Evolutionary conservation across 2,329 filamentous ascomycete species (phyloP).

Genomic region (Sclerotinia nivalis): DNA sequence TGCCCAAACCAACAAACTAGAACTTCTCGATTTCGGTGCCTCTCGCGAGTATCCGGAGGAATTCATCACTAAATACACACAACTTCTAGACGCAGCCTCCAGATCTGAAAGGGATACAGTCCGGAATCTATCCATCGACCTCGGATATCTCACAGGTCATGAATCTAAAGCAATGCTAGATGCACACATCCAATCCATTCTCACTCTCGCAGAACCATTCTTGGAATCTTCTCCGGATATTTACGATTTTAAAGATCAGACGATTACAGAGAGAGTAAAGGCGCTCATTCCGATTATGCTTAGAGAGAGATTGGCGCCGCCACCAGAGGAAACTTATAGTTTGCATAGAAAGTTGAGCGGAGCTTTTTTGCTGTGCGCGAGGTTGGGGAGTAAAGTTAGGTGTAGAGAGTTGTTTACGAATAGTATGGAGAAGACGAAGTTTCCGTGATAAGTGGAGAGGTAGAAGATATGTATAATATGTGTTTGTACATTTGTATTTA

Average conservation of each 20-base stretch:
- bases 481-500: neutral
- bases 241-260: conserved; percentile 93
- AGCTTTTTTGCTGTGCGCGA: conserved; percentile 88
- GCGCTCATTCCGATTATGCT: conserved; percentile 91
- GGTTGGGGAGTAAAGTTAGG: conserved; percentile 76
- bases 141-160: conserved; percentile 90
- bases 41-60: conserved; percentile 78
- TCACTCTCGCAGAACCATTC: conserved; percentile 93
- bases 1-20: conserved; percentile 66
- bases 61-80: conserved; percentile 80
- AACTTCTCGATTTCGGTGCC: conserved; percentile 94
- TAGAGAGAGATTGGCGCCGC: conserved; percentile 80
- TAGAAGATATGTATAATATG: neutral
- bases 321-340: conserved; percentile 96
- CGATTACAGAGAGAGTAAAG: conserved; percentile 91
- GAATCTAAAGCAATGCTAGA: conserved; percentile 86
- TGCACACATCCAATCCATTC: conserved; percentile 83
- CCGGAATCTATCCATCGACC: conserved; percentile 66
- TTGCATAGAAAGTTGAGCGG: conserved; percentile 93
- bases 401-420: conserved; percentile 77
- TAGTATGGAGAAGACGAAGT: conserved; percentile 39
- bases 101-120: conserved; percentile 65
- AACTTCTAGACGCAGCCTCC: conserved; percentile 77
- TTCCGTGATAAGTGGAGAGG: conserved; percentile 16
- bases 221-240: conserved; percentile 70